Conservation (phyloP, 2,329 filamentous ascomycete genomes). For the Colletotrichum chlorophyti region DNA sequence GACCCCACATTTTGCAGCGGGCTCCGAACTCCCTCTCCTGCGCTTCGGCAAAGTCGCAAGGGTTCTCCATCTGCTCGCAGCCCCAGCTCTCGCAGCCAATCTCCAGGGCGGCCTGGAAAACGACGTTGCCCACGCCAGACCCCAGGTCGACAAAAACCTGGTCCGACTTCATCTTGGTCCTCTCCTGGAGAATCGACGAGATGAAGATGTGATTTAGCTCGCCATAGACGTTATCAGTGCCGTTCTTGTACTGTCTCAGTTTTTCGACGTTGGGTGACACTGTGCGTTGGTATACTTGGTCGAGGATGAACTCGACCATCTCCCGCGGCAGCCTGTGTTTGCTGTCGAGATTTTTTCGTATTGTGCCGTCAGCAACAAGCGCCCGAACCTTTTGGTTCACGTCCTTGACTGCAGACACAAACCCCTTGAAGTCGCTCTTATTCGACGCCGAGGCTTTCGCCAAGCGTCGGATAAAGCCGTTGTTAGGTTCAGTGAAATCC, state of each 20-base stretch:
- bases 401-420: conserved; percentile 73
- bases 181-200: conserved; percentile 77
- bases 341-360: conserved; percentile 74
- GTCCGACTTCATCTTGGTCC: conserved; percentile 78
- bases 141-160: conserved; percentile 94
- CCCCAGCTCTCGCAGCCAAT: conserved; percentile 95
- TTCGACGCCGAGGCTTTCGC: conserved; percentile 77
- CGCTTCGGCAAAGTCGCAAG: conserved; percentile 79
- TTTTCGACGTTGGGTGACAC: conserved; percentile 89
- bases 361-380: conserved; percentile 72
- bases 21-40: conserved; percentile 85
- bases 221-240: conserved; percentile 93
- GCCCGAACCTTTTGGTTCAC: conserved; percentile 78
- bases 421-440: conserved; percentile 70
- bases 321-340: conserved; percentile 74
- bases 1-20: conserved; percentile 89
- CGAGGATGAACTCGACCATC: conserved; percentile 81
- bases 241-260: conserved; percentile 85
- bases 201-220: conserved; percentile 89
- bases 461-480: conserved; percentile 78
- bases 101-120: conserved; percentile 90
- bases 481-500: conserved; percentile 73
- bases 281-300: conserved; percentile 89
- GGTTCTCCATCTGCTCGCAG: conserved; percentile 94
- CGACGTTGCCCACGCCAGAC: conserved; percentile 95